phyloP scores from a whole-genome alignment of 495 filamentous ascomycete genomes.

The Penicillium pulvis region DNA sequence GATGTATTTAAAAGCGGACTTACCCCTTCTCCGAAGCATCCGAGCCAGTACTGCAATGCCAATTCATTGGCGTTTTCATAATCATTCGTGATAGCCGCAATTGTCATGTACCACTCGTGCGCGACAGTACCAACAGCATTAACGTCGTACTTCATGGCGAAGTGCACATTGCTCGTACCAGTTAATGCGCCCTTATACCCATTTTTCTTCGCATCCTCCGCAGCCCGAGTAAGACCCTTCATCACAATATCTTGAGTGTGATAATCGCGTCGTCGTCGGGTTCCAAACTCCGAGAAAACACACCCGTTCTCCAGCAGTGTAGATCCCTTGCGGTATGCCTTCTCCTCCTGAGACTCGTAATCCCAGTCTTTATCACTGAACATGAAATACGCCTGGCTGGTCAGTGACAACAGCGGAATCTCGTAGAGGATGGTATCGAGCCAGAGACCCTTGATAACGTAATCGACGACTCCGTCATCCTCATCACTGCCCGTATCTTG shows the following conservation, averaged over 20 bases:
- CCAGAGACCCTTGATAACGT: constrained; percentile 81
- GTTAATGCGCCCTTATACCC: constrained; percentile 71
- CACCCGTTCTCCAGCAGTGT: constrained; percentile 79
- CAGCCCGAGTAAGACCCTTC: constrained; percentile 74
- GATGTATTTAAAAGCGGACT: constrained; percentile 9
- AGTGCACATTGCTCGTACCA: constrained; percentile 95
- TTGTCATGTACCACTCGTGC: constrained; percentile 99
- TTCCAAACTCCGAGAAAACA: constrained; percentile 91
- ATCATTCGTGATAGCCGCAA: constrained; percentile 86
- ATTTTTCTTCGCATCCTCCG: constrained; percentile 61
- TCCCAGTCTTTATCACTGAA: constrained; percentile 91
- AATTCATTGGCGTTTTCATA: constrained; percentile 82
- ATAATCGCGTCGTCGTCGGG: constrained; percentile 84
- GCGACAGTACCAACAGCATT: constrained; percentile 90
- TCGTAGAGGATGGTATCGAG: constrained; percentile 96
- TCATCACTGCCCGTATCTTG: constrained; percentile 65
- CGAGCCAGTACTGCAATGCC: constrained; percentile 83
- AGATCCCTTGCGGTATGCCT: constrained; percentile 75
- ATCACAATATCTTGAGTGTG: constrained; percentile 93
- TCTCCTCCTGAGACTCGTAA: constrained; percentile 80
- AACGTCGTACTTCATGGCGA: constrained; percentile 87
- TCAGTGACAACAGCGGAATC: constrained; percentile 87
- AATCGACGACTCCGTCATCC: constrained; percentile 72
- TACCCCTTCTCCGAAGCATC: constrained; percentile 85
- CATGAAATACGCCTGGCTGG: constrained; percentile 95